These are phyloP conservation scores for Lentinula edodes DNA, from an alignment of 768 basidiomycete species.

Conservation along the genomic window DNA sequence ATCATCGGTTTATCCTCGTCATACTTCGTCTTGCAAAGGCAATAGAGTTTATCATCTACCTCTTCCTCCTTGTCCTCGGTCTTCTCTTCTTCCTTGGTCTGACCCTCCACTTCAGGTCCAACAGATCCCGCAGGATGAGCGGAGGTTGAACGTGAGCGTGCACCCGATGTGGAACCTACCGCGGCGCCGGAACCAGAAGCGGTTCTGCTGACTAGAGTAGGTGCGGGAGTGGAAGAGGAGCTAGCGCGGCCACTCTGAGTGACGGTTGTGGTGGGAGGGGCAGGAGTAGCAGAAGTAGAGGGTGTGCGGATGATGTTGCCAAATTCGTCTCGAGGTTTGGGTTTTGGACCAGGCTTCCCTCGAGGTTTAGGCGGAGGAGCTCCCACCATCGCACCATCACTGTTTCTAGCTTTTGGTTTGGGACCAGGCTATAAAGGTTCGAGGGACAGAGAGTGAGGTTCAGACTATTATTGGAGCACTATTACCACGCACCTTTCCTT, in stretches of 20 bases:
- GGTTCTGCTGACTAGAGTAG: conserved; percentile 10
- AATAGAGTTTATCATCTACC: conserved; percentile 77
- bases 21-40: conserved; percentile 82
- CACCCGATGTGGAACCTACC: conserved; percentile 27
- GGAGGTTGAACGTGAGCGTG: conserved; percentile 68
- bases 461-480: not conserved
- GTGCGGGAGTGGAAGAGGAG: conserved; percentile 11
- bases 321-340: conserved; percentile 10
- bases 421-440: conserved; percentile 20
- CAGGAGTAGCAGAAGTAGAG: conserved; percentile 13
- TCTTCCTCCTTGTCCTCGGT: conserved; percentile 40
- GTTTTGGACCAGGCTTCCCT: conserved; percentile 12
- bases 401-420: conserved; percentile 26
- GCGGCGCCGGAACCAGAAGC: conserved; percentile 7
- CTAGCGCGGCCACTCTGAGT: conserved; percentile 5
- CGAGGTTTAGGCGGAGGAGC: conserved; percentile 11
- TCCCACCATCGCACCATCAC: conserved; percentile 15
- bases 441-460: not conserved
- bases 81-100: conserved; percentile 32
- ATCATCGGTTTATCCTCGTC: conserved; percentile 90
- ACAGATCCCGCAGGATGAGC: conserved; percentile 49
- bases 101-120: conserved; percentile 30
- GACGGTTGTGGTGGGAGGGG: conserved; percentile 4
- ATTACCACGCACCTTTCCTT: conserved; percentile 10
- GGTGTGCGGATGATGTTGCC: conserved; percentile 7